Conservation (phyloP, 202 grass and related monocot genomes). For the Schoenoplectus tabernaemontani region DNA sequence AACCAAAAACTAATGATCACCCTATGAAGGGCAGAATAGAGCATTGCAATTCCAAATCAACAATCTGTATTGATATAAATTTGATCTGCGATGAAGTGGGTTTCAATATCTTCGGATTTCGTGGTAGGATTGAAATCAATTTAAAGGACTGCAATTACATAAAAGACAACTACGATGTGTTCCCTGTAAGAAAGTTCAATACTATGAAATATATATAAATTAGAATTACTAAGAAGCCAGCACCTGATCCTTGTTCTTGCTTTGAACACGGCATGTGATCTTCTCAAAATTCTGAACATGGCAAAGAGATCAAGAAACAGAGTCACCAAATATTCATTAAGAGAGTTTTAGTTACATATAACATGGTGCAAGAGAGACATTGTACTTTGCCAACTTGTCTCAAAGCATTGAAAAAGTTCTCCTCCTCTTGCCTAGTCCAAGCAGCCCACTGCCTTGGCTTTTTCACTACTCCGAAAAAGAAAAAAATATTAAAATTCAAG, state of each 20-base stretch:
- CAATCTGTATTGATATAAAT: neutral
- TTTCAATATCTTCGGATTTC: neutral
- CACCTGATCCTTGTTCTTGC: slow-evolving; percentile 99
- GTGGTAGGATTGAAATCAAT: neutral
- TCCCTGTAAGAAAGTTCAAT: neutral
- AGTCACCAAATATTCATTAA: slow-evolving; percentile 28
- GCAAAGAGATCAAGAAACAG: slow-evolving; percentile 14
- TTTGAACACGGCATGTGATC: slow-evolving; percentile 93
- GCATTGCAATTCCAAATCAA: neutral
- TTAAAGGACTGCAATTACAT: neutral
- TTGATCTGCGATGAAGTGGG: neutral
- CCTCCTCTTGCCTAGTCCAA: slow-evolving; percentile 93
- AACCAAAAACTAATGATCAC: neutral
- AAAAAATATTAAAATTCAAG: slow-evolving; percentile 13
- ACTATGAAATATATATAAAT: neutral
- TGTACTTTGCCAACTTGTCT: slow-evolving; percentile 97
- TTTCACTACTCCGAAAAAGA: slow-evolving; percentile 38
- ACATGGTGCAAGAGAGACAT: slow-evolving; percentile 17
- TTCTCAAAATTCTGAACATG: slow-evolving; percentile 86
- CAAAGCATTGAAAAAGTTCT: slow-evolving; percentile 96
- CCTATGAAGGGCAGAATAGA: neutral
- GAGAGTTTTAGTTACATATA: slow-evolving; percentile 23
- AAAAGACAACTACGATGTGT: neutral
- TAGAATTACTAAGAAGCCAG: slow-evolving; percentile 10
- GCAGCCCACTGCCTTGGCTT: slow-evolving; percentile 82